These are phyloP conservation scores for Funneliformis mosseae DNA, from an alignment of 192 early-diverging fungal species.

Conservation along the genomic window DNA sequence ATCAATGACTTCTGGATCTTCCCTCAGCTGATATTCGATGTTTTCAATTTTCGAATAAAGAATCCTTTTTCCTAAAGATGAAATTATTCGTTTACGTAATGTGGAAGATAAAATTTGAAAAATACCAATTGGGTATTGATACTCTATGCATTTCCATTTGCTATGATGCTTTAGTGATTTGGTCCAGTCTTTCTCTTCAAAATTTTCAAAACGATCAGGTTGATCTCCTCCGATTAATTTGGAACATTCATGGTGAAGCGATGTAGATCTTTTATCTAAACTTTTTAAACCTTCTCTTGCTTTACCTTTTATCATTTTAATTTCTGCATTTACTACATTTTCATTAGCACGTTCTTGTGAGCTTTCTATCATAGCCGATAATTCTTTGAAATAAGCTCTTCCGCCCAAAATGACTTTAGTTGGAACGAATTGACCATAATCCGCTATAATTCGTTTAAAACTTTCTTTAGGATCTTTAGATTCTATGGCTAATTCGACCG, in stretches of 20 bases:
- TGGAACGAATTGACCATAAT: not conserved
- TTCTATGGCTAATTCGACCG: not conserved
- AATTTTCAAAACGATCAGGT: not conserved
- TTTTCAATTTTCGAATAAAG: not conserved
- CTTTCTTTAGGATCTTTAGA: not conserved
- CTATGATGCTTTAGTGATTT: not conserved
- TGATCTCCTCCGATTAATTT: not conserved
- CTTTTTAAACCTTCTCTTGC: too few relatives aligned
- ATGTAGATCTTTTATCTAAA: too few relatives aligned
- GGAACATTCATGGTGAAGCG: too few relatives aligned
- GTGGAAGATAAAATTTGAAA: not conserved
- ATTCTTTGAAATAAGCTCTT: not conserved
- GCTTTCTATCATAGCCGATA: not conserved
- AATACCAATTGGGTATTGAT: not conserved
- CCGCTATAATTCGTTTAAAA: not conserved
- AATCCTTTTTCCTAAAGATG: not conserved
- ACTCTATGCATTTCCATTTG: not conserved
- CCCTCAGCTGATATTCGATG: not conserved
- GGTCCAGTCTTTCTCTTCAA: not conserved
- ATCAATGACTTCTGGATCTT: not conserved
- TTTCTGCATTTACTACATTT: too few relatives aligned
- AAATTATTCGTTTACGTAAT: not conserved
- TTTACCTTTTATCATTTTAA: too few relatives aligned
- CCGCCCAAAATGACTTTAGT: not conserved
- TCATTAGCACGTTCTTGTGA: too few relatives aligned